A percentile compares a stretch with the other conserved stretches of the same genome.
Conservation (phyloP, 805 yeast genomes). For the Barnettozyma sucrosica region DNA sequence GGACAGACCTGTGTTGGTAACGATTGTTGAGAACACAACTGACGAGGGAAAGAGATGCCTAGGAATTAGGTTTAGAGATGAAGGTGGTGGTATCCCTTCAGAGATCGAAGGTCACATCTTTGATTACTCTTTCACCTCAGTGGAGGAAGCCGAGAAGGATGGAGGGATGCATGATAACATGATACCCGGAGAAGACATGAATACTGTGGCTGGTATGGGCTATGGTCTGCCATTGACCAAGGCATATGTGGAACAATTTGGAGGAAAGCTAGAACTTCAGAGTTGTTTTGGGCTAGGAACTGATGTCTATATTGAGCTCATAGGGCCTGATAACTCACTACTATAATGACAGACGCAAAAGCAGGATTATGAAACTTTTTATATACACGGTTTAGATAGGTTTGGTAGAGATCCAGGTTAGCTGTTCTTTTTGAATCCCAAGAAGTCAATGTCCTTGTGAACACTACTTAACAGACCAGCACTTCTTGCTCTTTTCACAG, state of each 20-base stretch:
- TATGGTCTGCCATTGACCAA: conserved; percentile 85
- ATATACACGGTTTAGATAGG: neutral
- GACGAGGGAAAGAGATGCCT: conserved; percentile 30
- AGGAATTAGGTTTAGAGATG: conserved; percentile 75
- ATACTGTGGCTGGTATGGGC: conserved; percentile 88
- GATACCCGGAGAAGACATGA: conserved; percentile 67
- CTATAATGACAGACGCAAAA: conserved; percentile 6
- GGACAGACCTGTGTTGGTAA: conserved; percentile 38
- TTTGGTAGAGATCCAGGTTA: neutral
- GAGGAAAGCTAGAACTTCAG: conserved; percentile 64
- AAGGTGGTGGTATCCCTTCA: conserved; percentile 84
- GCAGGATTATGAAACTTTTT: neutral
- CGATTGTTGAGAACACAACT: conserved; percentile 33
- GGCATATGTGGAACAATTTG: conserved; percentile 68
- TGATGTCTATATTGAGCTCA: conserved; percentile 57
- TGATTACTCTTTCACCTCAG: conserved; percentile 84
- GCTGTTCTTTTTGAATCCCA: conserved; percentile 11
- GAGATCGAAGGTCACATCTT: conserved; percentile 61
- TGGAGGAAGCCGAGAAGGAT: conserved; percentile 48
- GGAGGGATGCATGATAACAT: conserved; percentile 46
- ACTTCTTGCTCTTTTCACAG: conserved; percentile 74
- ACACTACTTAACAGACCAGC: conserved; percentile 74
- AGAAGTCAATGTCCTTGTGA: conserved; percentile 46
- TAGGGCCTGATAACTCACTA: conserved; percentile 24
- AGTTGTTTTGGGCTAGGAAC: conserved; percentile 76